Base-by-base conservation (phyloP, 495 filamentous ascomycete species). In the Tuber melanosporum region DNA sequence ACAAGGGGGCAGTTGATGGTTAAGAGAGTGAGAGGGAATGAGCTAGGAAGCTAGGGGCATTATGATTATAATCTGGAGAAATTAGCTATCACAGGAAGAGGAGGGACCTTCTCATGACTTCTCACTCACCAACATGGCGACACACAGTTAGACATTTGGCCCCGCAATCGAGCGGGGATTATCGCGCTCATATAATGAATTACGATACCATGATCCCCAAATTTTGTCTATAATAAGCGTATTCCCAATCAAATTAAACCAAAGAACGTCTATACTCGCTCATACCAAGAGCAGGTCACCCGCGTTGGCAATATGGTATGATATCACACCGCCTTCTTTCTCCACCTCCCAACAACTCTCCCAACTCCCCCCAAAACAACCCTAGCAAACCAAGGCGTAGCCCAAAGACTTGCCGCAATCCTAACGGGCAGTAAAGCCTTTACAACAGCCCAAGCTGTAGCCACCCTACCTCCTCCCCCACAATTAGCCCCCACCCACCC, bases 341-440 rank as follows among this genome's bases (percentile, higher is more conserved):
- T 3, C 70, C 74, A 39, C 39, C 71, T 15, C 43, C 26, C 72
- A 26, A 76, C 22, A 46, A 15, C 44, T 5, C 72, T 26, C 75
- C 43, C 75, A 47, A 47, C 42, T 17, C 42, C 36, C 17, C 43
- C 71, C 1, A 82, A 72, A 22, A 78, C 41, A 6, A 57, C 74
- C 5, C 80, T 75, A 26, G 95, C 95, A 87, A 98, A 95, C 94
- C 94, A 98, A 66, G 95, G 95, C 73, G 95, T 97, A 20, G 89
- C 91, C 92, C 91, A 95, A 42, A 96, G 86, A 84, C 94, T 97
- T 20, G 89, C 82, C 9, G 89, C 87, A 76, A 99, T 87, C 77
- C 95, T 87, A 12, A 91, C 79, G 8, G 95, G 93, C 78, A 97
- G 83, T 75, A 97, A 80, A 32, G 91, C 90, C 84, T 99, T 99